Percentiles rank a stretch among this genome's conserved stretches.
Evolutionary conservation across 345 rosid genomes (phyloP).

Genomic region (Populus euphratica): DNA sequence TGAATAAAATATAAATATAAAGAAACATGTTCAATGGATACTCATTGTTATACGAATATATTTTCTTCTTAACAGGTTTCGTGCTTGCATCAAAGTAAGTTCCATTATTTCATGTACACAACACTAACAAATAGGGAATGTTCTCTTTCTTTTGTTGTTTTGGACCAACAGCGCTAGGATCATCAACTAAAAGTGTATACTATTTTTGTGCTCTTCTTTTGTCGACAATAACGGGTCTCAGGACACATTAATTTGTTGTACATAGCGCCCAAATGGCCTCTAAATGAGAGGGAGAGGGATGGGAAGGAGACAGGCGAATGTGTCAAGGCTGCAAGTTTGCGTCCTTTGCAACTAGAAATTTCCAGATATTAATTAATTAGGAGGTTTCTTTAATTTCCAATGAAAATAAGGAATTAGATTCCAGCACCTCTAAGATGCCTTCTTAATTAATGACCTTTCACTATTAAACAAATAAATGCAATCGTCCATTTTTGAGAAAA

Average conservation of each 20-base stretch:
- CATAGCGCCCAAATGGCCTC: background rate
- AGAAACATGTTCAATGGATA: too few species aligned
- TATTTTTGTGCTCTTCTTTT: too few species aligned
- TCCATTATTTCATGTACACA: background rate
- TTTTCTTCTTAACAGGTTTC: too few species aligned
- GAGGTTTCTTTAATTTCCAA: conserved; percentile 21
- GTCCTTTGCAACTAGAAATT: conserved; percentile 23
- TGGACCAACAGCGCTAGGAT: background rate
- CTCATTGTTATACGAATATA: too few species aligned
- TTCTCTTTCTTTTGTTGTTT: background rate
- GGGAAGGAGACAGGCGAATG: conserved; percentile 17
- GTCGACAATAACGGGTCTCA: background rate
- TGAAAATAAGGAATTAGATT: conserved; percentile 45
- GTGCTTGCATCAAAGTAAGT: background rate
- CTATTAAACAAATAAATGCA: background rate
- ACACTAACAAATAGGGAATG: background rate
- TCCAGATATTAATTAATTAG: background rate
- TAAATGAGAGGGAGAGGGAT: background rate
- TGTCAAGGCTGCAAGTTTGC: conserved; percentile 29
- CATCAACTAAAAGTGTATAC: too few species aligned
- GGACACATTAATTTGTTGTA: background rate
- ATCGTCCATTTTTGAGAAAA: background rate
- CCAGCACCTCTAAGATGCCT: conserved; percentile 25
- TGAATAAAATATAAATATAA: too few species aligned
- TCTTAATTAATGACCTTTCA: background rate